Percentiles rank a stretch among this genome's conserved stretches.
phyloP scores from a whole-genome alignment of 176 grass and related monocot species.

The Microstegium vimineum region DNA sequence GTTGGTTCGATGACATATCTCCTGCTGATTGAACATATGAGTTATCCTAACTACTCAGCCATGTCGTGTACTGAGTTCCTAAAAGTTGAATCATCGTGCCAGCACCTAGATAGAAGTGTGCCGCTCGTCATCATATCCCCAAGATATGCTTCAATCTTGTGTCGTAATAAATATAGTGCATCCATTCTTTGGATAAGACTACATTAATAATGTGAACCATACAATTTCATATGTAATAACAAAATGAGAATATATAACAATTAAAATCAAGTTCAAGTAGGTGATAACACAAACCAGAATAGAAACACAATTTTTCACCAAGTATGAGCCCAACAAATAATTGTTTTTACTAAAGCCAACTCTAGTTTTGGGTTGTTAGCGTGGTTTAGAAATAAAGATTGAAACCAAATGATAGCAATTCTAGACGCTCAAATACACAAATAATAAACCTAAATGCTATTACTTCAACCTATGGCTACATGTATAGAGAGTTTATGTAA shows the following conservation, averaged over 20 bases:
- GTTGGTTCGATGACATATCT: not conserved
- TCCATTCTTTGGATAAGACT: not conserved
- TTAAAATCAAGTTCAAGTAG: not conserved
- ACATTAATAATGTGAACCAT: not conserved
- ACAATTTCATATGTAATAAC: not conserved
- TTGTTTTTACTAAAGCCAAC: not conserved
- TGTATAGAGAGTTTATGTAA: not conserved
- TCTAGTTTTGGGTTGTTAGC: not conserved
- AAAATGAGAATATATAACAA: not conserved
- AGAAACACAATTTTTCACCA: not conserved
- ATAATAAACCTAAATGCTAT: not conserved
- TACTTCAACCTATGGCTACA: not conserved
- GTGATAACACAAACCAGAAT: not conserved
- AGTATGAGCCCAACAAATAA: not conserved
- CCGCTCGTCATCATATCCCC: not conserved
- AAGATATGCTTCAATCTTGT: not conserved
- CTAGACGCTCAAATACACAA: not conserved
- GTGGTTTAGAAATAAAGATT: not conserved
- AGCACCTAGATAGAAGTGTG: no score
- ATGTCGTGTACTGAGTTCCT: not conserved
- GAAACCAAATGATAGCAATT: not conserved
- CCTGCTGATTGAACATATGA: not conserved
- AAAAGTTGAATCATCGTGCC: not conserved
- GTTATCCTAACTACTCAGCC: not conserved
- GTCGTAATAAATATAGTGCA: not conserved